A percentile compares a stretch with the other conserved stretches of the same genome.
These are phyloP conservation scores for Trichoderma sp. DNA, from an alignment of 2,329 filamentous ascomycete species.

Conservation along the genomic window DNA sequence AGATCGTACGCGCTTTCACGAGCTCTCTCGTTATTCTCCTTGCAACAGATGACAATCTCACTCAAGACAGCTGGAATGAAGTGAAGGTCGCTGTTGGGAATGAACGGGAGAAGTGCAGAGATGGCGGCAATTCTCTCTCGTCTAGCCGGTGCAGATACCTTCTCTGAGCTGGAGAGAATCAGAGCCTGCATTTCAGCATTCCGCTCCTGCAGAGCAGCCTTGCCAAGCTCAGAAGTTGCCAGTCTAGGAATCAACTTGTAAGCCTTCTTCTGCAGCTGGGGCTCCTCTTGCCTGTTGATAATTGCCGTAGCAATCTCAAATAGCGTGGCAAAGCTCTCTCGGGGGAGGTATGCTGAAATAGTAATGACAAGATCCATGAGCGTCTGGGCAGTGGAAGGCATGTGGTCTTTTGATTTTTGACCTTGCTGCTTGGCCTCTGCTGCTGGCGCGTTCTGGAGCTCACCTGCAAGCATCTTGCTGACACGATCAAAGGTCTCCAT, in stretches of 20 bases:
- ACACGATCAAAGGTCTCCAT: slow-evolving; percentile 88
- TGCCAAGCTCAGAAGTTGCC: slow-evolving; percentile 76
- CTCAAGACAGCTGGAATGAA: slow-evolving; percentile 91
- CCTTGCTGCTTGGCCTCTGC: slow-evolving; percentile 64
- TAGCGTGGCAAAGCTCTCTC: slow-evolving; percentile 79
- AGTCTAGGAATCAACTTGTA: slow-evolving; percentile 96
- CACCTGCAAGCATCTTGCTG: slow-evolving; percentile 75
- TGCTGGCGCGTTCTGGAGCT: slow-evolving; percentile 58
- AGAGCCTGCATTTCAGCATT: slow-evolving; percentile 79
- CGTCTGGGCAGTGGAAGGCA: slow-evolving; percentile 92
- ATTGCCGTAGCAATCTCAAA: slow-evolving; percentile 86
- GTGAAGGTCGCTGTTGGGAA: slow-evolving; percentile 77
- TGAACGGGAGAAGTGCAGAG: slow-evolving; percentile 73
- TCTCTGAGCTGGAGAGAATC: slow-evolving; percentile 76
- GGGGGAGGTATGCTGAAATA: slow-evolving; percentile 88
- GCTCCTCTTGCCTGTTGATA: slow-evolving; percentile 78
- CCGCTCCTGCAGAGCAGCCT: slow-evolving; percentile 72
- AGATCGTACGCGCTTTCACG: slow-evolving; percentile 87
- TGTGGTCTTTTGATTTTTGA: slow-evolving; percentile 63
- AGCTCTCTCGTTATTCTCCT: slow-evolving; percentile 96
- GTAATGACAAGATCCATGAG: slow-evolving; percentile 97
- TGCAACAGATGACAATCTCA: slow-evolving; percentile 94
- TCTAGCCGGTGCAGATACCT: slow-evolving; percentile 81
- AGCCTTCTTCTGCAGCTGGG: slow-evolving; percentile 96
- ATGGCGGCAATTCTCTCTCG: slow-evolving; percentile 85